Evolutionary conservation across 345 rosid genomes (phyloP).

Genomic region (Camelina hispida): DNA sequence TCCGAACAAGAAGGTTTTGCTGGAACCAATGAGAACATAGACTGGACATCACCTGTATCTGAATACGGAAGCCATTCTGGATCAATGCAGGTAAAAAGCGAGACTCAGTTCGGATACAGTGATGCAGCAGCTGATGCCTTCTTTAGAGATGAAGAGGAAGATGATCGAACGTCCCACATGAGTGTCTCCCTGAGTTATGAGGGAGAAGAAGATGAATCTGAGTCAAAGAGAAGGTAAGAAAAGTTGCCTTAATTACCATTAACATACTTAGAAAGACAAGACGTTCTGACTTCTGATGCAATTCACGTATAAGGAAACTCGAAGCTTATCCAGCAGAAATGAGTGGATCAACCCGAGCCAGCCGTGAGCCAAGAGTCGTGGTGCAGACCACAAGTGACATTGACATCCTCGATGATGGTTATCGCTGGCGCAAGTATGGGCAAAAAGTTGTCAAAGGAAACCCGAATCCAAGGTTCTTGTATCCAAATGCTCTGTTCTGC

Average conservation of each 20-base stretch:
- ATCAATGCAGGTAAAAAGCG: conserved; percentile 53
- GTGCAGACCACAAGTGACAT: conserved; percentile 74
- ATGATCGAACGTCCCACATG: conserved; percentile 65
- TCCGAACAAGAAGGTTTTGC: conserved; percentile 50
- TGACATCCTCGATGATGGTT: conserved; percentile 87
- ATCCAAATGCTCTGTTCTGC: not conserved
- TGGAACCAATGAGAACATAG: conserved; percentile 47
- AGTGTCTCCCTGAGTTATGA: conserved; percentile 55
- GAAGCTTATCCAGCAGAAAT: conserved; percentile 68
- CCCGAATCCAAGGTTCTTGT: conserved; percentile 71
- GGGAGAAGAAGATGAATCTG: conserved; percentile 75
- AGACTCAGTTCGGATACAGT: conserved; percentile 57
- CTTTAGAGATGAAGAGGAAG: conserved; percentile 69
- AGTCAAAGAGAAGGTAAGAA: conserved; percentile 81
- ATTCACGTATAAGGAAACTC: conserved; percentile 61
- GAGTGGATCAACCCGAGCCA: conserved; percentile 83
- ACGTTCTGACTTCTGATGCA: conserved; percentile 16
- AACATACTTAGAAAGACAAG: conserved; percentile 3
- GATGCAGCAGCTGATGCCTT: conserved; percentile 51
- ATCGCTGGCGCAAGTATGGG: conserved; percentile 89
- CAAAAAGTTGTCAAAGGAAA: conserved; percentile 84
- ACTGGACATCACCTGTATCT: conserved; percentile 72
- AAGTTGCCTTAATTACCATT: conserved; percentile 2
- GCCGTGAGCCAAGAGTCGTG: conserved; percentile 66
- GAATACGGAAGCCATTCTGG: conserved; percentile 51